A percentile compares a stretch with the other conserved stretches of the same genome.
Conservation (phyloP, 78 protist species). For the Dictyostelium firmibasis region DNA sequence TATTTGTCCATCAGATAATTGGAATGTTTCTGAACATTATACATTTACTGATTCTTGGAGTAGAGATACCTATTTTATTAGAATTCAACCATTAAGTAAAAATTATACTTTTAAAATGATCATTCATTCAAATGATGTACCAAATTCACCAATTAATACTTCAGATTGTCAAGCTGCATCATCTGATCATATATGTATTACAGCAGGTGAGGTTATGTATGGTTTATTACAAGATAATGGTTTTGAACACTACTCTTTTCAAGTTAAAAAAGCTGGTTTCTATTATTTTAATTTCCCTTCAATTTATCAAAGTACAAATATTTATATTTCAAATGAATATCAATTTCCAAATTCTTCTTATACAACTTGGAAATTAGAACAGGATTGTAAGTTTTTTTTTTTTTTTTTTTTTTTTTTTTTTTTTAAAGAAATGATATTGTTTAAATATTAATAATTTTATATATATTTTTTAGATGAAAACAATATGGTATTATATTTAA, state of each 20-base stretch:
- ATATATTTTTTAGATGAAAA: not conserved
- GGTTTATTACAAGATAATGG: not conserved
- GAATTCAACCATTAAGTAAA: not conserved
- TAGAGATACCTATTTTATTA: slow-evolving; percentile 34
- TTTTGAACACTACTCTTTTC: not conserved
- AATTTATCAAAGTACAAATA: slow-evolving; percentile 4
- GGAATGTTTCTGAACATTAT: not conserved
- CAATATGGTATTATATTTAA: not conserved
- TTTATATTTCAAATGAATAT: slow-evolving; percentile 8
- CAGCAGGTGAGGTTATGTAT: not conserved
- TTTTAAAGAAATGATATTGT: too few species aligned
- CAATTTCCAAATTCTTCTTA: not conserved
- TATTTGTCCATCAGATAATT: slow-evolving; percentile 66
- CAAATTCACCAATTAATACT: not conserved
- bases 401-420: not conserved
- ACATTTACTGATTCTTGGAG: slow-evolving; percentile 5
- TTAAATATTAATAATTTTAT: too few species aligned
- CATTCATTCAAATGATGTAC: not conserved
- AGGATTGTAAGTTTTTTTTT: not conserved
- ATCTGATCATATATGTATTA: not conserved
- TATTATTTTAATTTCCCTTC: slow-evolving; percentile 10
- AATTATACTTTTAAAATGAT: not conserved
- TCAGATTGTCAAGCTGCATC: not conserved
- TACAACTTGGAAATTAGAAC: not conserved
- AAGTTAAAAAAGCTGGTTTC: not conserved